phyloP scores from a whole-genome alignment of 257 asterid genomes.

The Cynanchum wilfordii region DNA sequence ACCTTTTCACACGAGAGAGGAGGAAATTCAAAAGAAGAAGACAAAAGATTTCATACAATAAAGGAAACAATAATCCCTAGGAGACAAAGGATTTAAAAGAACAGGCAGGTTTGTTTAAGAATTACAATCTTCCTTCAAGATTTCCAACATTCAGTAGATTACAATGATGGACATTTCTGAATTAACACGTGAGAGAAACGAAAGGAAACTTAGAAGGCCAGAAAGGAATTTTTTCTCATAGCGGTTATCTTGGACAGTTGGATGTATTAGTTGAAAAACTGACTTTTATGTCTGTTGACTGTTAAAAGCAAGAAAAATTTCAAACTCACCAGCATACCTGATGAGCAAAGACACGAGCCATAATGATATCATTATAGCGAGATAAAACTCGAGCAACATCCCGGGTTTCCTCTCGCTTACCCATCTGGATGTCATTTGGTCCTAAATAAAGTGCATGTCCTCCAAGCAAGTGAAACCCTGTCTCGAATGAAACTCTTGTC shows the following conservation, averaged over 20 bases:
- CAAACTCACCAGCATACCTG: constrained; percentile 82
- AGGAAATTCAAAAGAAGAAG: too few species aligned
- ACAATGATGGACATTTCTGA: too few species aligned
- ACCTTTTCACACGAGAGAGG: too few species aligned
- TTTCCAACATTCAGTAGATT: too few species aligned
- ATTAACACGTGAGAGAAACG: not conserved
- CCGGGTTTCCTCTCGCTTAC: constrained; percentile 97
- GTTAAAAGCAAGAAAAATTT: not conserved
- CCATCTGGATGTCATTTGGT: constrained; percentile 97
- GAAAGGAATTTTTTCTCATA: not conserved
- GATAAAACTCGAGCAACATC: constrained; percentile 96
- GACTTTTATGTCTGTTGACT: not conserved
- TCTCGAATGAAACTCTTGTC: constrained; percentile 95
- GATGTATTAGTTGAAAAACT: not conserved
- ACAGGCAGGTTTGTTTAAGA: too few species aligned
- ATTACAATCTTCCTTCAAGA: too few species aligned
- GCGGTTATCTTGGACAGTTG: not conserved
- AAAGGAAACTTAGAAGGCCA: not conserved
- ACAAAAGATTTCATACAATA: too few species aligned
- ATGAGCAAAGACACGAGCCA: constrained; percentile 98
- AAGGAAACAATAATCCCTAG: too few species aligned
- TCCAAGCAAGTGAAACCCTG: constrained; percentile 89
- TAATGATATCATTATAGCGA: constrained; percentile 90
- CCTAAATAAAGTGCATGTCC: constrained; percentile 96
- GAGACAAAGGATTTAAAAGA: too few species aligned